Base-by-base conservation (phyloP, 1,284 basidiomycete species). In the Acaromyces ingoldii region DNA sequence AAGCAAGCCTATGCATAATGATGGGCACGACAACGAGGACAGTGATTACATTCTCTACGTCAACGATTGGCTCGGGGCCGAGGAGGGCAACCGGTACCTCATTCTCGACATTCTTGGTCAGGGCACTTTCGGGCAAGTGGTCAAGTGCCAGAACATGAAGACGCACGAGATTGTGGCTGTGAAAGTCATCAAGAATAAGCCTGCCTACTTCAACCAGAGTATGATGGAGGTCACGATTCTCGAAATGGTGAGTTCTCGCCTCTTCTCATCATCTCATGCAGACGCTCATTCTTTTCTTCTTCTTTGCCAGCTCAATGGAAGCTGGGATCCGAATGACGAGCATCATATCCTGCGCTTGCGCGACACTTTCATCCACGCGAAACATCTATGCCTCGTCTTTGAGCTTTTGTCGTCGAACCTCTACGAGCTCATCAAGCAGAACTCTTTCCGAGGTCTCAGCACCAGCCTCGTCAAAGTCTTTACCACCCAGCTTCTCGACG, bases 151-250 rank as follows among this genome's bases (percentile, higher is more conserved):
- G 77, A 96, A 99, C 75, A 93, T 97, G 87, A 89, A 92, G 78
- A 97, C 89, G 33, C 91, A 97, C 77, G 92, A 96, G 76, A 89
- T 98, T 48, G 90, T 95, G 38, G 95, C 95, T 13, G 93, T 98
- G 59, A 98, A 98, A 78, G 95, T 98, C 15, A 91, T 98, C 71
- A 98, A 98, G 81, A 98, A 98, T 78, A 98, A 98, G 78, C 93
- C 93, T 2, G 93, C 93, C 0, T 98, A 98, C 79, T 92, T 96
- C 77, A 95, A 97, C 75, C 93, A 98, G 79, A 91, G 88, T 78
- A 97, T 96, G 88, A 98, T 98, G 93, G 95, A 98, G 77, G 95
- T 98, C 22, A 96, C 92, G 0, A 97, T 98, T 61, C 80, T 98
- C 44, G 90, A 97, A 74, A 80, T 64, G 96, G 78, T 91, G 54